A percentile compares a stretch with the other conserved stretches of the same genome.
These are phyloP conservation scores for Fistulina hepatica DNA, from an alignment of 1,284 basidiomycete species.

Conservation along the genomic window DNA sequence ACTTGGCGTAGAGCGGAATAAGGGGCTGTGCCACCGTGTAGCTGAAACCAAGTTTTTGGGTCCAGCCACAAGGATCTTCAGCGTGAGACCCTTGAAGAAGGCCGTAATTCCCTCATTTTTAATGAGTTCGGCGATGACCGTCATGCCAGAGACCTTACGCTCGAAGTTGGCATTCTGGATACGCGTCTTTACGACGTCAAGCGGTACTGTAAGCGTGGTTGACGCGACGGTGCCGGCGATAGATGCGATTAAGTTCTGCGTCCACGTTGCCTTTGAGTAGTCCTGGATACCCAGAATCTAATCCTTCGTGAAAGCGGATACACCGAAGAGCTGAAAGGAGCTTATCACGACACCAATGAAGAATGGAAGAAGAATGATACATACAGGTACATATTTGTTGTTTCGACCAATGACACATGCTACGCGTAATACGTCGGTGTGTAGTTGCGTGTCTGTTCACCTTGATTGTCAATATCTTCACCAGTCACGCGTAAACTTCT, in stretches of 20 bases:
- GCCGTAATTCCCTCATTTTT: constrained; percentile 76
- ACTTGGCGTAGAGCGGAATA: constrained; percentile 90
- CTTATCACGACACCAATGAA: neutral
- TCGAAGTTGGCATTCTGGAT: constrained; percentile 99
- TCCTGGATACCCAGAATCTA: constrained; percentile 84
- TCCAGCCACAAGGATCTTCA: constrained; percentile 94
- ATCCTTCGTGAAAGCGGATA: constrained; percentile 90
- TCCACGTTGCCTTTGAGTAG: constrained; percentile 90
- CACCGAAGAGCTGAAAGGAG: constrained; percentile 75
- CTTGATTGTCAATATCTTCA: too few relatives aligned
- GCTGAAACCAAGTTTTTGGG: constrained; percentile 97
- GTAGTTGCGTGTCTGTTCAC: too few relatives aligned
- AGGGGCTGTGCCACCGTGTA: constrained; percentile 95
- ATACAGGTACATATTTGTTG: too few relatives aligned
- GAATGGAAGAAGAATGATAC: constrained; percentile 1
- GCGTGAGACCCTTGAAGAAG: constrained; percentile 97
- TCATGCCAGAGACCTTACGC: constrained; percentile 78
- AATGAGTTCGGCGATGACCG: constrained; percentile 81
- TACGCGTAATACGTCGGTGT: too few relatives aligned
- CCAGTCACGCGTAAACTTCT: too few relatives aligned
- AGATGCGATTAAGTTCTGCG: constrained; percentile 91
- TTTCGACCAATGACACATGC: too few relatives aligned
- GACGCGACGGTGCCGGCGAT: constrained; percentile 91
- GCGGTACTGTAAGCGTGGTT: constrained; percentile 91
- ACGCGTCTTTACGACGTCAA: constrained; percentile 94